phyloP scores from a whole-genome alignment of 2,329 filamentous ascomycete genomes.

The Cytospora paraplurivora region DNA sequence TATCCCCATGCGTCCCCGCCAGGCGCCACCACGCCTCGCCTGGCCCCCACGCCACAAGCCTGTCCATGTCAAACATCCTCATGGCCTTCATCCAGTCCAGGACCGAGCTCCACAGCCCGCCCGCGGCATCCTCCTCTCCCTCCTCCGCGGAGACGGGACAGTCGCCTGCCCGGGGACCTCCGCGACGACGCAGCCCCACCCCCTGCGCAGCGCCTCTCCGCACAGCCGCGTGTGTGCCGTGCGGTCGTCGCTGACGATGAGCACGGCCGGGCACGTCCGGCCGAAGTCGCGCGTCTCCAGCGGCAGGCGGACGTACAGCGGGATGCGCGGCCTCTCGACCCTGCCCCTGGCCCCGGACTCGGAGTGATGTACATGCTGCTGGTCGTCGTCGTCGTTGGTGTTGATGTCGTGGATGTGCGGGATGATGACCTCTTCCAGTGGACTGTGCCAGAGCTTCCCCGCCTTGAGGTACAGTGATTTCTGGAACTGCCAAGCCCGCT shows the following conservation, averaged over 20 bases:
- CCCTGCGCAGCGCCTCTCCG: constrained; percentile 62
- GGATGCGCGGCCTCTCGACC: constrained; percentile 45
- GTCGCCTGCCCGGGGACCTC: constrained; percentile 69
- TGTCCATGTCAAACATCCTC: constrained; percentile 56
- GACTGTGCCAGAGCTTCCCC: constrained; percentile 51
- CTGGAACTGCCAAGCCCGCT: constrained; percentile 65
- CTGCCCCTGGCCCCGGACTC: not conserved
- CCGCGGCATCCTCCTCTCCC: constrained; percentile 49
- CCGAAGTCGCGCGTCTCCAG: constrained; percentile 34
- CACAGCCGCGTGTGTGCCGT: constrained; percentile 63
- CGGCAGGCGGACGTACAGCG: constrained; percentile 67
- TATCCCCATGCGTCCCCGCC: constrained; percentile 6
- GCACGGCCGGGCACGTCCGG: constrained; percentile 47
- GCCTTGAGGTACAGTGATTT: constrained; percentile 66
- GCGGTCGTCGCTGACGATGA: constrained; percentile 63
- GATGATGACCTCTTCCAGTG: constrained; percentile 63
- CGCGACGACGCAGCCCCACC: constrained; percentile 63
- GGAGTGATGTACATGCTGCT: not conserved
- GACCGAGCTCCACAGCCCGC: constrained; percentile 64
- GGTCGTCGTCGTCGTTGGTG: not conserved
- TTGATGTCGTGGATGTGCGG: constrained; percentile 49
- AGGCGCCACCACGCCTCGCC: not conserved
- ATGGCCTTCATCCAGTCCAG: constrained; percentile 59
- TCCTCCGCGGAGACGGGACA: constrained; percentile 65
- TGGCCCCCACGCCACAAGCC: constrained; percentile 59